phyloP scores from a whole-genome alignment of 2,329 filamentous ascomycete genomes.

The Aspergillus neoniger region DNA sequence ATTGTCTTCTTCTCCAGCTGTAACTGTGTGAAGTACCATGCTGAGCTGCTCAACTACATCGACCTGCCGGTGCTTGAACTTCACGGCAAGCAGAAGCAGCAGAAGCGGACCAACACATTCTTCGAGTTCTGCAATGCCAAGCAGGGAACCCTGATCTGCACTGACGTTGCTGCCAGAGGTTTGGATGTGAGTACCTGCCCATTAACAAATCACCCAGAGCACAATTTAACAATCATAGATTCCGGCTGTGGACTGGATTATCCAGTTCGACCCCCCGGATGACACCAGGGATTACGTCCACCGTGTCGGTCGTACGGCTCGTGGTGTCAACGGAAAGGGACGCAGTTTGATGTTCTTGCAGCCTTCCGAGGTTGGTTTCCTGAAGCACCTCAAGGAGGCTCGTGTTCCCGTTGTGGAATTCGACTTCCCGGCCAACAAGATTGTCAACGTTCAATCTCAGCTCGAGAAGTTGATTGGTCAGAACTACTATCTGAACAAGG shows the following conservation, averaged over 20 bases:
- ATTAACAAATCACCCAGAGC: background rate
- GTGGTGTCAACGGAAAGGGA: conserved; percentile 80
- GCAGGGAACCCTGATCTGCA: conserved; percentile 88
- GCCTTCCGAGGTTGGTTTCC: conserved; percentile 87
- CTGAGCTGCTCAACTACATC: conserved; percentile 95
- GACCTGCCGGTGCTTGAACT: conserved; percentile 85
- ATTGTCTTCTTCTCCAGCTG: conserved; percentile 96
- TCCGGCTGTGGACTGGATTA: conserved; percentile 91
- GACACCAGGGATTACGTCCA: conserved; percentile 92
- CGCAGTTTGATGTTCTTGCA: conserved; percentile 91
- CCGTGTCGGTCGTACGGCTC: conserved; percentile 89
- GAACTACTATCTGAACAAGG: conserved; percentile 97
- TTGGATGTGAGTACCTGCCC: conserved; percentile 66
- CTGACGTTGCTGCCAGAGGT: conserved; percentile 91
- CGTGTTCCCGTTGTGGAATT: conserved; percentile 94
- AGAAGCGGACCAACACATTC: conserved; percentile 98
- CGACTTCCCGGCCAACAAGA: conserved; percentile 89
- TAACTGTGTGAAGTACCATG: conserved; percentile 93
- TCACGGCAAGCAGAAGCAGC: conserved; percentile 96
- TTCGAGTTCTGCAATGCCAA: conserved; percentile 92
- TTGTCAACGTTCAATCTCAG: conserved; percentile 85
- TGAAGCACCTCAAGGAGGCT: conserved; percentile 86
- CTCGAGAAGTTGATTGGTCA: conserved; percentile 90
- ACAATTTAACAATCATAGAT: conserved; percentile 57
- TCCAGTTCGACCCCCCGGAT: conserved; percentile 94